phyloP scores from a whole-genome alignment of 1,284 basidiomycete genomes.

The Schizopora paradoxa region DNA sequence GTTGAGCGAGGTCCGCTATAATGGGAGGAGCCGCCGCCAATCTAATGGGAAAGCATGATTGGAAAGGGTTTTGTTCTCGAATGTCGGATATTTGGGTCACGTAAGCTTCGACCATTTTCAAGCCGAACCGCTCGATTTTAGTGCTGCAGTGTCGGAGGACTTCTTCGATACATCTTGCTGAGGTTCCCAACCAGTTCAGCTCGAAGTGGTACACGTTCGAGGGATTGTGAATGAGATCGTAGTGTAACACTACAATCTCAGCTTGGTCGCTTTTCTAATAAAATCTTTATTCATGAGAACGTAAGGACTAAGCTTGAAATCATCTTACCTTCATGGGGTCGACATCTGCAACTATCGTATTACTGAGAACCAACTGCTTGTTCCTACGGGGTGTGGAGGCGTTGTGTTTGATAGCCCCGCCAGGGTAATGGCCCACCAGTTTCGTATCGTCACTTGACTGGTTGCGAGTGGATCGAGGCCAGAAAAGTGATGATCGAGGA shows the following conservation, averaged over 20 bases:
- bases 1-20: conserved; percentile 62
- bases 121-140: conserved; percentile 84
- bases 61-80: conserved; percentile 77
- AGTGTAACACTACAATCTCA: conserved; percentile 82
- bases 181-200: conserved; percentile 95
- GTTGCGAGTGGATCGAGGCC: conserved; percentile 53
- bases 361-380: conserved; percentile 75
- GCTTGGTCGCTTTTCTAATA: conserved; percentile 76
- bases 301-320: background rate
- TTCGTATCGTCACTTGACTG: conserved; percentile 32
- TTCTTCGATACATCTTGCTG: conserved; percentile 94
- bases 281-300: background rate
- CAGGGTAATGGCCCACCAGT: conserved; percentile 35
- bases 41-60: conserved; percentile 78
- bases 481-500: conserved; percentile 42
- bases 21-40: conserved; percentile 70
- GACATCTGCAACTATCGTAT: conserved; percentile 83
- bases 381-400: conserved; percentile 42
- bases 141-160: conserved; percentile 81
- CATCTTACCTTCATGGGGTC: conserved; percentile 67
- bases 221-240: conserved; percentile 91
- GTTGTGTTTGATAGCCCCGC: conserved; percentile 31
- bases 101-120: conserved; percentile 90
- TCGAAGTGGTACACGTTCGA: conserved; percentile 92
- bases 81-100: conserved; percentile 85